Evolutionary conservation across 371 early-diverging fungal species (phyloP), one percentile per base, ranked within the genome.

Genomic region (Rhizopus sp.): DNA sequence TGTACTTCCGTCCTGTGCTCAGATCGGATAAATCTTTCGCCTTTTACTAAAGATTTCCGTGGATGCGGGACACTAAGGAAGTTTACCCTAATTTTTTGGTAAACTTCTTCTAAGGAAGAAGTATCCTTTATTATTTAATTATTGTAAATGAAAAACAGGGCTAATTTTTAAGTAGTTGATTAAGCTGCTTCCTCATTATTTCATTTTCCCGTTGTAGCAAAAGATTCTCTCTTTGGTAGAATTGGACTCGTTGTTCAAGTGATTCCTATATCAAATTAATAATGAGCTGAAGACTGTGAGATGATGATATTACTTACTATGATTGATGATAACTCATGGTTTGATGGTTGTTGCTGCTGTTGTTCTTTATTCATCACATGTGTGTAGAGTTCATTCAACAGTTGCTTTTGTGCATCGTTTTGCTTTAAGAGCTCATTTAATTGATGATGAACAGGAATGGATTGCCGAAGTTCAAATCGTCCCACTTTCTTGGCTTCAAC

Each of bases 21-120:
- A 76, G 54, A 67, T 73, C 73, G 77, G 70, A 76, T 73, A 76
- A 76, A 76, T 76, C 77, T 76, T 76, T 76, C 77, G 77, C 77
- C 77, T 76, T 76, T 76, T 76, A 76, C 77, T 76, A 76, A 76
- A 76, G 77, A 76, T 76, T 76, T 76, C 77, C 77, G 77, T 76
- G 77, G 73, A 68, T 73, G 68, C 70, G 73, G 63, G 68, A 73
- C 69, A 61, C 60, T 49, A 72, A 73, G 59, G 73, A 70, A 69
- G 73, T 56, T 76, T 67, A 67, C 70, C 69, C 60, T 51, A 76
- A 76, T 76, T 76, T 76, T 76, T 76, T 68, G 72, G 48, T 51
- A 63, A 50, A 34, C 16, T 51, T 33, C 41, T 38, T 7, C 30
- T 8, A 7, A 49, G 44, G 15, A 34, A 9, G 15, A 5, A 34